These are phyloP conservation scores for Cenchrus purpureus DNA, from an alignment of 176 grass and related monocot genomes.

Conservation along the genomic window DNA sequence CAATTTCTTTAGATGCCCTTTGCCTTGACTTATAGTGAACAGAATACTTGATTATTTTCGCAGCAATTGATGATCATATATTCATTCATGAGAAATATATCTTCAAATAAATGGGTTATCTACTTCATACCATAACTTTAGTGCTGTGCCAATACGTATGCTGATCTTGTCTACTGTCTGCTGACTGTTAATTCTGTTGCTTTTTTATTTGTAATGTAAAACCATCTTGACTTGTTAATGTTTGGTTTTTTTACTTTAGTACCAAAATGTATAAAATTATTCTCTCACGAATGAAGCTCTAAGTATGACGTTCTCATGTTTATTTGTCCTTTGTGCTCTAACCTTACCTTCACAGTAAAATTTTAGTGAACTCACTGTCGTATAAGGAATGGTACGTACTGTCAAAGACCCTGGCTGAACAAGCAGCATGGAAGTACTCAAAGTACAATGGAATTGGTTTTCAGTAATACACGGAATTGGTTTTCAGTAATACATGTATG, in stretches of 20 bases:
- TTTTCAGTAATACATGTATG: no score
- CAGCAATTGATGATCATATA: neutral
- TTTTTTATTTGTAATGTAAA: neutral
- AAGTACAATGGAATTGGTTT: slow-evolving; percentile 52
- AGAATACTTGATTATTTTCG: neutral
- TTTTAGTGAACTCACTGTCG: neutral
- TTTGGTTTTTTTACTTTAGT: slow-evolving; percentile 3
- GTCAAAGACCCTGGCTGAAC: slow-evolving; percentile 57
- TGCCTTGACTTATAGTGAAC: no score
- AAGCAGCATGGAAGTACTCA: slow-evolving; percentile 53
- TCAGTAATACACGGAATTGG: no score
- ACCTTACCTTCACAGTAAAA: neutral
- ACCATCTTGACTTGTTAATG: slow-evolving; percentile 5
- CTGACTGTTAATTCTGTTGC: neutral
- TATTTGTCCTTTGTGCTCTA: neutral
- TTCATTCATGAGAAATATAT: neutral
- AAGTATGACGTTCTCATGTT: neutral
- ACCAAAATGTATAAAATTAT: slow-evolving; percentile 4
- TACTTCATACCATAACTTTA: neutral
- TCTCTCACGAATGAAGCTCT: neutral
- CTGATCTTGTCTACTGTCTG: neutral
- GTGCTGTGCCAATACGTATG: neutral
- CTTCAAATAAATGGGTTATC: slow-evolving; percentile 7
- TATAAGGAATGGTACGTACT: slow-evolving; percentile 53
- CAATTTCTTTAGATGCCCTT: no score